These are phyloP conservation scores for Globisporangium uncinulatum DNA, from an alignment of 352 stramenopile genomes.

Conservation along the genomic window DNA sequence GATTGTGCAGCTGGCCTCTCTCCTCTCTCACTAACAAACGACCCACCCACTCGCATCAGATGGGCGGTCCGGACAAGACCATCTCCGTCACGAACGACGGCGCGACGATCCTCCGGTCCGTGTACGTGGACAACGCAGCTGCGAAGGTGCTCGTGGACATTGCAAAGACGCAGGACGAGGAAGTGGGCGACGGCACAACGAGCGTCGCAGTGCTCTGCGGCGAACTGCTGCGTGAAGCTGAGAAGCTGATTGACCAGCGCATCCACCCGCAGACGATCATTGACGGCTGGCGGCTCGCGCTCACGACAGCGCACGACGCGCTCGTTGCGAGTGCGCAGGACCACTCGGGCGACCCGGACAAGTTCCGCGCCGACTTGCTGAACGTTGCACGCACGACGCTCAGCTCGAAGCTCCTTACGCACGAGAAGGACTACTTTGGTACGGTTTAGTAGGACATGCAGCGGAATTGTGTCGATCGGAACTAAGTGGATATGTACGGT, in stretches of 20 bases:
- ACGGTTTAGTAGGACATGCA: conserved; percentile 6
- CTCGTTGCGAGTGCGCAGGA: conserved; percentile 84
- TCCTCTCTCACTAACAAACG: background rate
- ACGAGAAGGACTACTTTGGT: conserved; percentile 98
- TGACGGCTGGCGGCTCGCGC: conserved; percentile 95
- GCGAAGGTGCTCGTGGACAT: conserved; percentile 99
- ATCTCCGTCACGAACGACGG: conserved; percentile 99
- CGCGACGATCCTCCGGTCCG: conserved; percentile 96
- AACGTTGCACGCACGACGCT: conserved; percentile 98
- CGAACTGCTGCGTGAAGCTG: conserved; percentile 96
- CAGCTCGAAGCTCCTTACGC: conserved; percentile 96
- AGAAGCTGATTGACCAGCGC: conserved; percentile 94
- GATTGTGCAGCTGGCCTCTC: background rate
- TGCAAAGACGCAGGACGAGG: conserved; percentile 97
- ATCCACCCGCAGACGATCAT: conserved; percentile 99
- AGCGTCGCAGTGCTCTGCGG: conserved; percentile 95
- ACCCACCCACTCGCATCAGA: conserved; percentile 16
- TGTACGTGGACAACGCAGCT: conserved; percentile 98
- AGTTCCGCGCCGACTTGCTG: conserved; percentile 95
- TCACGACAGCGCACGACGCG: conserved; percentile 86
- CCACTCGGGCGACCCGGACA: conserved; percentile 65
- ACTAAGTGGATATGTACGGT: background rate
- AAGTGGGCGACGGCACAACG: conserved; percentile 99
- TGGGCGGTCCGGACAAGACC: conserved; percentile 76
- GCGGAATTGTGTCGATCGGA: too few relatives aligned